Evolutionary conservation across 2,329 filamentous ascomycete species (phyloP).

Genomic region (Trichoderma sp.): DNA sequence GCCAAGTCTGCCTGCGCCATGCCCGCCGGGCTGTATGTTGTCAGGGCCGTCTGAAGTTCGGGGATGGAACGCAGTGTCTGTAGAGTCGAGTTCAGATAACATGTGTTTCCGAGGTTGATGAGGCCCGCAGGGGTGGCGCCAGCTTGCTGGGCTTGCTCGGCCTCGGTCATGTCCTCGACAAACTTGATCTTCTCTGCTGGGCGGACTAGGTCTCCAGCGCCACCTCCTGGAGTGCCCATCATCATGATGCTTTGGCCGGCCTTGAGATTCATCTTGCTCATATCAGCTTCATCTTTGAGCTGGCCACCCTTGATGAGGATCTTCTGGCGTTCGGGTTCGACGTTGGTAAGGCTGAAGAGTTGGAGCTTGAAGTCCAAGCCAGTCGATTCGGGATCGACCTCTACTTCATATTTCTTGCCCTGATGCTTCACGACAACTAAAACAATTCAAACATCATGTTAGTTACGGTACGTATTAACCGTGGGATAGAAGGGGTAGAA

Average conservation of each 20-base stretch:
- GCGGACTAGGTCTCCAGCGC: constrained; percentile 58
- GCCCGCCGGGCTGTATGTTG: constrained; percentile 50
- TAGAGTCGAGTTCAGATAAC: constrained; percentile 97
- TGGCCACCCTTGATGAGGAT: constrained; percentile 91
- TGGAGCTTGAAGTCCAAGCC: constrained; percentile 96
- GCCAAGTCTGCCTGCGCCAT: constrained; percentile 64
- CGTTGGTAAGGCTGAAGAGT: constrained; percentile 89
- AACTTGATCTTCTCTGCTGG: constrained; percentile 85
- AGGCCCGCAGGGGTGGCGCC: constrained; percentile 86
- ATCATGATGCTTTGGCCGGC: constrained; percentile 87
- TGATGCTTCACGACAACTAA: constrained; percentile 90
- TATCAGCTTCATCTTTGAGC: constrained; percentile 89
- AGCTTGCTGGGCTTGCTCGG: constrained; percentile 77
- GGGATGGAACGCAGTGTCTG: constrained; percentile 86
- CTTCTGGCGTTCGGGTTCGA: constrained; percentile 95
- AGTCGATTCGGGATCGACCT: constrained; percentile 77
- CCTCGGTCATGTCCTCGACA: constrained; percentile 95
- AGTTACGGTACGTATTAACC: not conserved
- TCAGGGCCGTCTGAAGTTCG: constrained; percentile 79
- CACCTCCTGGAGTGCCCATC: constrained; percentile 83
- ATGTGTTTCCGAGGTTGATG: constrained; percentile 93
- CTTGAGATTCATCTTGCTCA: constrained; percentile 82
- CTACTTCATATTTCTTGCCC: constrained; percentile 92
- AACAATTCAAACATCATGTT: not conserved
- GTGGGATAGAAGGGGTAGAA: not conserved